Evolutionary conservation across 257 asterid species (phyloP), one percentile per base, ranked within the genome.

Genomic region (Nicotiana paniculata): DNA sequence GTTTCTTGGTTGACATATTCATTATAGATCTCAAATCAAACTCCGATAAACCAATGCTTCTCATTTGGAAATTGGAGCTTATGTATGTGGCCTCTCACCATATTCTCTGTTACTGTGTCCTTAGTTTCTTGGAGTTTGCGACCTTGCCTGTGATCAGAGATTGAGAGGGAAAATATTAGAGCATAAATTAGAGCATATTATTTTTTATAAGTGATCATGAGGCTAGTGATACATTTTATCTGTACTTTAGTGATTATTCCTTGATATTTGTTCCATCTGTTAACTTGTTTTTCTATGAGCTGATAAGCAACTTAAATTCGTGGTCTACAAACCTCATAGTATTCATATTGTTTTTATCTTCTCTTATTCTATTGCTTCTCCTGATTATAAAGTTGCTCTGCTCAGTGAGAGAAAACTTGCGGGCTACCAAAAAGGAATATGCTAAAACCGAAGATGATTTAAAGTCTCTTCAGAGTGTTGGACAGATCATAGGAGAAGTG

Each of bases 401-500:
- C 82, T 21, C 82, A 94, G 99, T 85, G 21, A 89, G 92, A 89
- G 99, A 96, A 77, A 91, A 81, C 81, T 84, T 96, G 85, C 92
- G 93, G 80, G 82, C 94, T 55, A 77, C 92, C 75, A 96, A 96
- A 88, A 95, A 92, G 90, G 99, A 96, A 57, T 96, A 90, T 83
- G 90, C 94, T 24, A 96, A 93, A 83, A 96, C 99, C 43, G 99
- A 95, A 88, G 98, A 96, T 85, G 99, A 96, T 88, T 84, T 96
- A 88, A 96, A 96, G 93, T 91, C 99, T 51, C 96, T 96, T 81
- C 99, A 96, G 88, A 96, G 98, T 82, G 99, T 96, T 83, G 99
- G 99, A n/a, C 99, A 96, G 90, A 96, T 96, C 88, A 92, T 96
- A 12, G 99, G 99, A 16, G 99, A 96, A 88, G 99, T 96, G 82